phyloP scores from a whole-genome alignment of 805 yeast species.

The Pichia cephalocereana region DNA sequence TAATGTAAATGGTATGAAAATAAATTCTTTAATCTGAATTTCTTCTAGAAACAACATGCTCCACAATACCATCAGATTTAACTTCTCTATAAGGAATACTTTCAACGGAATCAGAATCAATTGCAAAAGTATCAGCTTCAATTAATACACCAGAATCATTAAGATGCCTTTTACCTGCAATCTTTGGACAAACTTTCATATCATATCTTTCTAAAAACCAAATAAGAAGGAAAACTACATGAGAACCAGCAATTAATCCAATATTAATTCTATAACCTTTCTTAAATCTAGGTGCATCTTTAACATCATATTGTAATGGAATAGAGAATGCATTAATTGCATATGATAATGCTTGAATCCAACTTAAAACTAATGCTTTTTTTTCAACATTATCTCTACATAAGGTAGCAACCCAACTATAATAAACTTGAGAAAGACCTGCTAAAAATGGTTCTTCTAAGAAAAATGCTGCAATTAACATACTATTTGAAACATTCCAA shows the following conservation, averaged over 20 bases:
- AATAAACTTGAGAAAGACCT: constrained; percentile 52
- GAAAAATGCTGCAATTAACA: constrained; percentile 59
- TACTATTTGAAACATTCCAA: constrained; percentile 46
- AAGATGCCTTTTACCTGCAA: constrained; percentile 12
- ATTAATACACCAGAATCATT: neutral
- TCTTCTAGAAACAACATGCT: too few relatives aligned
- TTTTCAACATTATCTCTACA: constrained; percentile 47
- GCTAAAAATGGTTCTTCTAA: constrained; percentile 55
- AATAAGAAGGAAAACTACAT: constrained; percentile 7
- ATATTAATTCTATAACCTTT: constrained; percentile 13
- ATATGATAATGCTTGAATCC: constrained; percentile 13
- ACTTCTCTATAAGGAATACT: too few relatives aligned
- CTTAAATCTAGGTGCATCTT: constrained; percentile 11
- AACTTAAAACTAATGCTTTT: constrained; percentile 42
- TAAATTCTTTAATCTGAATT: too few relatives aligned
- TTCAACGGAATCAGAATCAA: too few relatives aligned
- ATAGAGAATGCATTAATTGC: constrained; percentile 15
- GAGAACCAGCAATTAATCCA: constrained; percentile 6
- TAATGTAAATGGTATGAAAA: too few relatives aligned
- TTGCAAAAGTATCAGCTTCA: too few relatives aligned
- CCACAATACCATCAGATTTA: too few relatives aligned
- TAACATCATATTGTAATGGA: constrained; percentile 14
- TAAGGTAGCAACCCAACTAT: constrained; percentile 50
- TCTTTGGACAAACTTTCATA: constrained; percentile 7
- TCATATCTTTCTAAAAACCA: constrained; percentile 15